A percentile compares a stretch with the other conserved stretches of the same genome.
Conservation (phyloP, 108 stramenopile genomes). For the Chaetoceros muelleri region DNA sequence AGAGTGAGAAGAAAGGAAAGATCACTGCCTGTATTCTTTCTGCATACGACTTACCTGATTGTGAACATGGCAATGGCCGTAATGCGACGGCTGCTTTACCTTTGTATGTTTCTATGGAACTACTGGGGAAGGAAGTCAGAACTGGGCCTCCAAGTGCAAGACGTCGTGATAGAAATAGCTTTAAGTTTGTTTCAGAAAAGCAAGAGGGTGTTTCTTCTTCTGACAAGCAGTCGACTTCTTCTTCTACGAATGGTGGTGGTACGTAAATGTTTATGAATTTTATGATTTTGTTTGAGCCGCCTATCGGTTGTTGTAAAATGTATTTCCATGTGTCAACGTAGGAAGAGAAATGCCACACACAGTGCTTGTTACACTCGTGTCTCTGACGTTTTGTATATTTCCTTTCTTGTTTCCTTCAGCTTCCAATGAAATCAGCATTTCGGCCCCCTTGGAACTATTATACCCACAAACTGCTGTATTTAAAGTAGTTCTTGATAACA, state of each 20-base stretch:
- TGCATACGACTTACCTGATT: constrained; percentile 54
- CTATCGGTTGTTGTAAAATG: no score
- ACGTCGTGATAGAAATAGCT: constrained; percentile 65
- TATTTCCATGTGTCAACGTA: no score
- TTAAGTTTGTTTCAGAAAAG: constrained; percentile 36
- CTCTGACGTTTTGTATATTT: no score
- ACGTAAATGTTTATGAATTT: no score
- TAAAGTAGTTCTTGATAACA: background rate
- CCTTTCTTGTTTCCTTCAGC: no score
- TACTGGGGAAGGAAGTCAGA: constrained; percentile 12
- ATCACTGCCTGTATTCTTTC: constrained; percentile 48
- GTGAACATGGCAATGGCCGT: constrained; percentile 38
- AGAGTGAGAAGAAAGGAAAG: constrained; percentile 18
- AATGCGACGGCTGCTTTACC: constrained; percentile 21
- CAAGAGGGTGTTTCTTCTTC: background rate
- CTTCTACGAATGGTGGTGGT: no score
- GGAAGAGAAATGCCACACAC: background rate
- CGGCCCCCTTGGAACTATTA: background rate
- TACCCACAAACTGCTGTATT: background rate
- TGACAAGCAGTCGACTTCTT: no score
- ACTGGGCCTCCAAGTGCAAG: constrained; percentile 68
- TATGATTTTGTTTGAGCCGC: no score
- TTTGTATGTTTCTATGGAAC: background rate
- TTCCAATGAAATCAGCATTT: background rate
- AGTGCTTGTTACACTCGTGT: no score